Conservation (phyloP, 225 moss, liverwort and hornwort genomes). For the Bryum argenteum region DNA sequence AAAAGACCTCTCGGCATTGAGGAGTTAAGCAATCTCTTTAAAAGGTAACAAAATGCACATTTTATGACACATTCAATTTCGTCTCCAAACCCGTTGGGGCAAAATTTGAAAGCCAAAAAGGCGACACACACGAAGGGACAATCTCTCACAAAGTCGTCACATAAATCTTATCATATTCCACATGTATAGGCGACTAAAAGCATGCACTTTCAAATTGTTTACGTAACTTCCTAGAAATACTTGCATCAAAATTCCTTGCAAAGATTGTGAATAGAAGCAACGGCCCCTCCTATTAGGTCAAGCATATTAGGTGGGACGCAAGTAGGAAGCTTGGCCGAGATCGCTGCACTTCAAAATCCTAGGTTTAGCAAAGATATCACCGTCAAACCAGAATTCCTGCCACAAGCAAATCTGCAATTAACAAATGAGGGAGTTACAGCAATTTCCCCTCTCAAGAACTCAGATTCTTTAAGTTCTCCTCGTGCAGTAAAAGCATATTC, state of each 20-base stretch:
- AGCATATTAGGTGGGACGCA: conserved; percentile 12
- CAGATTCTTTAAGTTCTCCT: background rate
- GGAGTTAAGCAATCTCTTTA: too few species aligned
- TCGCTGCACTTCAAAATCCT: background rate
- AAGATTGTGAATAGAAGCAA: conserved; percentile 19
- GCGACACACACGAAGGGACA: too few species aligned
- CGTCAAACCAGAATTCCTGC: conserved; percentile 12
- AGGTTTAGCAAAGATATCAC: conserved; percentile 8
- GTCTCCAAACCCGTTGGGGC: too few species aligned
- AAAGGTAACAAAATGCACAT: too few species aligned
- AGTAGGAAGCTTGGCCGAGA: conserved; percentile 11
- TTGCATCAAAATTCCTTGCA: background rate
- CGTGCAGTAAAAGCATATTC: background rate
- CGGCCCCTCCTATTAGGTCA: background rate
- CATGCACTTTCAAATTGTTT: too few species aligned
- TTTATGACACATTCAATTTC: too few species aligned
- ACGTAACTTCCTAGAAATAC: too few species aligned
- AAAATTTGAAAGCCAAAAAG: too few species aligned
- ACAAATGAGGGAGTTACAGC: background rate
- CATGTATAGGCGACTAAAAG: too few species aligned
- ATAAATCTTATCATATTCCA: too few species aligned
- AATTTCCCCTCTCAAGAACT: background rate
- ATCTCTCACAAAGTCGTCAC: too few species aligned
- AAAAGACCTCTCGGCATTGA: too few species aligned
- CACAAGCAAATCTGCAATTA: background rate